Percentiles rank a stretch among this genome's conserved stretches.
These are phyloP conservation scores for Passiflora organensis DNA, from an alignment of 345 rosid species.

Conservation along the genomic window DNA sequence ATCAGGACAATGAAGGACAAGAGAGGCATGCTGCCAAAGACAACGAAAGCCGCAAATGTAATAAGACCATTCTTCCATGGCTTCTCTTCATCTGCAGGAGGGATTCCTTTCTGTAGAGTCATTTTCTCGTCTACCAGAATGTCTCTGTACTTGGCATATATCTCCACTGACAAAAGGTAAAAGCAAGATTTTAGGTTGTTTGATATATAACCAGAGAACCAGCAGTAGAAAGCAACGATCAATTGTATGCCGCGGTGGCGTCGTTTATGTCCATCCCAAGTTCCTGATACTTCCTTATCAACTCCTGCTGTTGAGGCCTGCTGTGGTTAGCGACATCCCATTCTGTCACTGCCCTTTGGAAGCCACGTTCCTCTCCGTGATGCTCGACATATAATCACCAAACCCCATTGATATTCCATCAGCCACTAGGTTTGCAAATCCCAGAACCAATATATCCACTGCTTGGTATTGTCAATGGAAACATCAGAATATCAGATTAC, in stretches of 20 bases:
- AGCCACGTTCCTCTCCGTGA: conserved; percentile 32
- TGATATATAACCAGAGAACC: too few species aligned
- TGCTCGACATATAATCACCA: conserved; percentile 30
- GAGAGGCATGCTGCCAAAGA: conserved; percentile 39
- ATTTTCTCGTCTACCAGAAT: conserved; percentile 35
- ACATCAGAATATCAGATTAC: too few species aligned
- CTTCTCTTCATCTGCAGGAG: conserved; percentile 20
- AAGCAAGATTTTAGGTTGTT: not conserved
- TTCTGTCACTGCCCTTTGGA: conserved; percentile 21
- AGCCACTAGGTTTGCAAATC: conserved; percentile 38
- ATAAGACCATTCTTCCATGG: conserved; percentile 39
- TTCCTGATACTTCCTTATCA: conserved; percentile 21
- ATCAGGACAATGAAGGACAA: conserved; percentile 39
- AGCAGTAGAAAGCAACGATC: too few species aligned
- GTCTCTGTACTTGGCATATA: conserved; percentile 30
- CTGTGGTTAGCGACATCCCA: conserved; percentile 29
- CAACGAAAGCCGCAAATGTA: conserved; percentile 26
- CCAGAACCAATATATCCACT: conserved; percentile 34
- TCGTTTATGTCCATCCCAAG: conserved; percentile 41
- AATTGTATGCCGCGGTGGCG: conserved; percentile 22
- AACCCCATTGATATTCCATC: conserved; percentile 42
- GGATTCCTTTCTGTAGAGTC: conserved; percentile 19
- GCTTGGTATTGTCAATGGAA: not conserved
- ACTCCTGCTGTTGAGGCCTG: conserved; percentile 9
- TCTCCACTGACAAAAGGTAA: conserved; percentile 9